phyloP scores from a whole-genome alignment of 2,329 filamentous ascomycete species.

The Trichoderma koningii region DNA sequence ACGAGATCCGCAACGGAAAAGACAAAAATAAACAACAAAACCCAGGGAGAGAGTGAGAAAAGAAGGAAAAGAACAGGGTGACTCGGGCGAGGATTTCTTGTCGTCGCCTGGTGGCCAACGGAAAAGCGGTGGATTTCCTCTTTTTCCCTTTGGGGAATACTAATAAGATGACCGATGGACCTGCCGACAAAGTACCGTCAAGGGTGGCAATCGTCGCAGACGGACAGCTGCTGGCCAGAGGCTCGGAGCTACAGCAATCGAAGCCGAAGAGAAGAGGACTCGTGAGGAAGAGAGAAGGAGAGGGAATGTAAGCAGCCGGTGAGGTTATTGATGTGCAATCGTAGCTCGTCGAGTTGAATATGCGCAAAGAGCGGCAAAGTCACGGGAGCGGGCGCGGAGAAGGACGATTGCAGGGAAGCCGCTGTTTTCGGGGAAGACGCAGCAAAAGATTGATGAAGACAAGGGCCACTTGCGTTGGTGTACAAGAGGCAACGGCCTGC shows the following conservation, averaged over 20 bases:
- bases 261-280: neutral
- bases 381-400: constrained; percentile 16
- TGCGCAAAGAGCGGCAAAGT: constrained; percentile 21
- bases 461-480: constrained; percentile 16
- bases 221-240: neutral
- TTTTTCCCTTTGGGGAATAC: constrained; percentile 19
- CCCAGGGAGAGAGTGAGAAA: neutral
- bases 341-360: constrained; percentile 10
- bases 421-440: neutral
- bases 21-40: neutral
- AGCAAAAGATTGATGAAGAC: constrained; percentile 26
- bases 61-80: constrained; percentile 12
- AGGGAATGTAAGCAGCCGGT: constrained; percentile 1
- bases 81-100: constrained; percentile 4
- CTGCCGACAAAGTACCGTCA: constrained; percentile 22
- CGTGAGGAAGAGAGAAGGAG: neutral
- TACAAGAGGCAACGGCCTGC: neutral
- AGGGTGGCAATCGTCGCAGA: constrained; percentile 14
- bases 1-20: constrained; percentile 13
- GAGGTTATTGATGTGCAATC: constrained; percentile 5
- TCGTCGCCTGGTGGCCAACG: constrained; percentile 17
- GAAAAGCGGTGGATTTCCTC: constrained; percentile 26
- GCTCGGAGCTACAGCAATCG: neutral
- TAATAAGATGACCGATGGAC: constrained; percentile 24
- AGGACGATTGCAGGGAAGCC: constrained; percentile 28